Evolutionary conservation across 768 basidiomycete genomes (phyloP), one percentile per base, ranked within the genome.

Genomic region (Mycena rebaudengoi): DNA sequence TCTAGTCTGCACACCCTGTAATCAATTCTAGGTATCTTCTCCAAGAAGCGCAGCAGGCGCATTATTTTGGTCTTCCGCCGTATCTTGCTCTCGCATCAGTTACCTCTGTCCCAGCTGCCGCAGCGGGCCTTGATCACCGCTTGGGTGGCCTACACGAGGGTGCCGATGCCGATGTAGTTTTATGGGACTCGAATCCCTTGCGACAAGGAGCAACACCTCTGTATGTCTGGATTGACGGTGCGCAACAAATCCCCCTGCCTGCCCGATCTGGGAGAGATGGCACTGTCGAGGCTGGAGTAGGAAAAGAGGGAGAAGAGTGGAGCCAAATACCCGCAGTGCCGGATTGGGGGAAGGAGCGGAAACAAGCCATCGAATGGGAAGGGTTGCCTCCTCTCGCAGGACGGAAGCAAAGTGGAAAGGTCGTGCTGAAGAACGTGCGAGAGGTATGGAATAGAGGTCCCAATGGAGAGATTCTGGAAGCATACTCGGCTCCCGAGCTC

Each of bases 181-280:
- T 94, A 35, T 91, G 89, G 89, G 87, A 90, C 69, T 87, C 86
- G 3, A 90, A 93, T 75, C 94, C 94, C 1, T 81, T 95, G 28
- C 82, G 82, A 28, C 77, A 92, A 21, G 92, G 90, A 55, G 89
- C 93, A 3, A 92, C 91, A 0, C 94, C 93, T 0, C 72, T 79
- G 13, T 87, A 89, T 59, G 87, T 92, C 26, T 96, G 89, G 82
- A 92, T 96, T 66, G 95, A 98, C 73, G 95, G 95, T 2, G 88
- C 94, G 60, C 72, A 87, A 4, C 94, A 96, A 69, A 81, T 91
- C 51, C 80, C 80, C 46, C 74, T 78, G n/a, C 82, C 83, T 18
- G 68, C 76, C 5, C 78, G 82, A 60, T 72, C 74, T 1, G 73
- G 71, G 4, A 74, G 79, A 64, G 71, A 75, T n/a, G 68, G 70